phyloP scores from a whole-genome alignment of 129 eudicot species.

The Helianthus tuberosus region DNA sequence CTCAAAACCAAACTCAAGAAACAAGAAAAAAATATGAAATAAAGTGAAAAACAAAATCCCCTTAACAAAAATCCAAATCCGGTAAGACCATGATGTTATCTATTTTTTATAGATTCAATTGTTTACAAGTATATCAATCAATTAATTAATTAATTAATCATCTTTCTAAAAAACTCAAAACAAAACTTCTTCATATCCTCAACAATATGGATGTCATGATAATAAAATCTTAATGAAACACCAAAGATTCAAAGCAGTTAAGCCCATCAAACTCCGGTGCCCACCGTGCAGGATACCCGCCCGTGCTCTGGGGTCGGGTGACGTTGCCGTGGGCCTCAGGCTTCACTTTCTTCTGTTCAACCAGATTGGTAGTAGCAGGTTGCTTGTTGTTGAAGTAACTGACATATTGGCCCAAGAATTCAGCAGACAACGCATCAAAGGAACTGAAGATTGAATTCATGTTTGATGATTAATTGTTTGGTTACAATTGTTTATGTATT shows the following conservation, averaged over 20 bases:
- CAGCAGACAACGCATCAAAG: conserved; percentile 44
- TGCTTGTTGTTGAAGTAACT: conserved; percentile 2
- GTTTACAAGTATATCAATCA: conserved; percentile 7
- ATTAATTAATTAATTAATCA: not conserved
- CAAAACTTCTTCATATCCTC: not conserved
- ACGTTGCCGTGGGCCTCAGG: not conserved
- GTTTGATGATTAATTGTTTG: conserved; percentile 3
- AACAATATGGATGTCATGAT: not conserved
- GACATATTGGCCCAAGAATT: conserved; percentile 32
- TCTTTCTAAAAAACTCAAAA: not conserved
- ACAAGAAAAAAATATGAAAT: no score
- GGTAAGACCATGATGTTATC: no score
- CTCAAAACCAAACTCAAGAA: no score
- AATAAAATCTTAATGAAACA: conserved; percentile 23
- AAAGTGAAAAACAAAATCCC: no score
- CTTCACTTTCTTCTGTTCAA: not conserved
- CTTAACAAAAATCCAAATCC: no score
- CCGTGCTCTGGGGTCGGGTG: not conserved
- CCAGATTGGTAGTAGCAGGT: not conserved
- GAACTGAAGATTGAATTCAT: conserved; percentile 60
- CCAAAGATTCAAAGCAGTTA: conserved; percentile 47
- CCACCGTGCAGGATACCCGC: conserved; percentile 17
- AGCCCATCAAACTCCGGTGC: conserved; percentile 52
- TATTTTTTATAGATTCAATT: not conserved
- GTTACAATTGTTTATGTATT: not conserved